Base-by-base conservation (phyloP, 2,329 filamentous ascomycete genomes). In the Macroventuria anomochaeta region DNA sequence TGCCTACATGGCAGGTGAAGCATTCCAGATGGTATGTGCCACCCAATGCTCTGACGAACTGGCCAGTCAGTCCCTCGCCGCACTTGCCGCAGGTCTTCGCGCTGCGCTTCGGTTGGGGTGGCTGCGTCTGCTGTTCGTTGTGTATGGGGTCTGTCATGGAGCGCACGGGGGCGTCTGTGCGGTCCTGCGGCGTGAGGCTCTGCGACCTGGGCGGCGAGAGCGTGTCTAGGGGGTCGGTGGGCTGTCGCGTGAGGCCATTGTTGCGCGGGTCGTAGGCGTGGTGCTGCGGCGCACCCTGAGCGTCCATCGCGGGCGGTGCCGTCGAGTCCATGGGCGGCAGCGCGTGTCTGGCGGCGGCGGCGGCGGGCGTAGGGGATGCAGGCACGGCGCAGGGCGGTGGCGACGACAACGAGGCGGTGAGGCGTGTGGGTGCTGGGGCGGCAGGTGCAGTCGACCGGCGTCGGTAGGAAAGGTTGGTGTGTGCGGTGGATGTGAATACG, bases 21-120 rank as follows among this genome's bases (percentile, higher is more conserved):
- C 95, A 99, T 75, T 99, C 93, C 62, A 99, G 79, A 79, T 99
- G 95, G 75, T 91, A 99, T 46, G 93, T 97, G 53, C 92, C 93
- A 48, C 93, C 91, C 49, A 99, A 79, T 38, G 95, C 95, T 67
- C 95, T 86, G 61, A 99, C 95, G 73, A 97, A 99, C 76, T 99
- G 95, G 36, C 95, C 95, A 1, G 91, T 96, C 73, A 99, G 81
- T 48, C 88, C 83, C 74, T 93, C 89, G 60, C 87, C 87, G 72
- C 95, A 99, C 76, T 96, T 97, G 69, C 91, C 93, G 77, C 90
- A 82, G 36, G 75, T 73, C 57, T 79, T 75, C 31, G 67, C 69
- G 38, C 66, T 73, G 50, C 69, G 63, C 63, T 65, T 70, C 11
- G 69, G 66, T 26, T 69, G 58, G 33, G 55, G 47, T n/a, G 61